Base-by-base conservation (phyloP, 306 rosid species). In the Casuarina equisetifolia region DNA sequence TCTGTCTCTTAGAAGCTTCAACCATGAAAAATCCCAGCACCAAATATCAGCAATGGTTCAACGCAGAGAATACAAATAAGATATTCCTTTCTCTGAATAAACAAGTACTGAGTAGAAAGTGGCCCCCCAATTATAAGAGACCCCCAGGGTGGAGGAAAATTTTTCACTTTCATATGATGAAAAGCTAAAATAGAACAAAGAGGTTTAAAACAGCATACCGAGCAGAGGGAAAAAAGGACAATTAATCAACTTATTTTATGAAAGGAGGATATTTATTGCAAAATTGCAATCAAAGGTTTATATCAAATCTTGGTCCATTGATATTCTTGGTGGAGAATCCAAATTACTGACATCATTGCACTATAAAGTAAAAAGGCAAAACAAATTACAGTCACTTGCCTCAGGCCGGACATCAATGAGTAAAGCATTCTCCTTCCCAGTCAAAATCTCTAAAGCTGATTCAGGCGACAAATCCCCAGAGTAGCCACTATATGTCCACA, bases 391-490 rank as follows among this genome's bases (percentile, higher is more conserved):
- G 68, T 72, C 79, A 76, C 97, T 88, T 87, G 87, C 98, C 97
- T 95, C 97, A 3, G 86, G 80, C 59, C 97, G 94, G 83, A 92
- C 79, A 83, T 92, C 98, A 80, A 95, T 76, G 73, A 95, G 97
- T 70, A 88, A 86, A 79, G 92, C 90, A 73, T 89, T 85, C 66
- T 76, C 84, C 73, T 86, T 89, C 82, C 86, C 96, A 12, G 84
- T 74, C 95, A 95, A 83, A 73, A 92, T 85, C 77, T 89, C 91
- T 51, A 91, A 82, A 80, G 98, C 89, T 42, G 76, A 67, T 85
- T 95, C 70, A 57, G 98, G 93, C 74, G 98, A 78, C 79, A 95
- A 87, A 87, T 92, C 97, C 73, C 98, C 98, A 4, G 98, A 75
- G 61, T 90, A 95, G 82, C 98, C 98, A 63, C 98, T 85, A 46